Conservation (phyloP, 306 rosid species). For the Phaseolus lunatus region DNA sequence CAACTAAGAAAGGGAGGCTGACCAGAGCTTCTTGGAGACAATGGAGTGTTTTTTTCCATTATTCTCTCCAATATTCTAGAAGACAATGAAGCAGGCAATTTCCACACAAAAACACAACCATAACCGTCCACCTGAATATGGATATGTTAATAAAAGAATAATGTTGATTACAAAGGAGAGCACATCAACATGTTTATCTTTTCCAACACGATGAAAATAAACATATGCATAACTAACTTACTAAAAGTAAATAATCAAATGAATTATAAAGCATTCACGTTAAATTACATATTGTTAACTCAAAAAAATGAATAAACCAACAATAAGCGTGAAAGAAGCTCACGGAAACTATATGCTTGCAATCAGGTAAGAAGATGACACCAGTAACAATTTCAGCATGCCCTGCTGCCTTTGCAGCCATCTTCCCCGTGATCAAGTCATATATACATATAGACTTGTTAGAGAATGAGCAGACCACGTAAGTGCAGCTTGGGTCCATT, state of each 20-base stretch:
- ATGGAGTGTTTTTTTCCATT: constrained; percentile 50
- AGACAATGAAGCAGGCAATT: constrained; percentile 67
- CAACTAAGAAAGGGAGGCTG: constrained; percentile 47
- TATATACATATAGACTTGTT: constrained; percentile 74
- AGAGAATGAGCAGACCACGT: constrained; percentile 72
- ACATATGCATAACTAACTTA: constrained; percentile 14
- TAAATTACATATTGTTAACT: constrained; percentile 19
- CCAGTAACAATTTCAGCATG: constrained; percentile 89
- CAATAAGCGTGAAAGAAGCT: constrained; percentile 47
- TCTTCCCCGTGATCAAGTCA: constrained; percentile 69
- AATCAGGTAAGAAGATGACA: constrained; percentile 78
- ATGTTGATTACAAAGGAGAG: constrained; percentile 11
- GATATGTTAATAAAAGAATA: constrained; percentile 22
- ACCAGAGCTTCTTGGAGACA: constrained; percentile 56
- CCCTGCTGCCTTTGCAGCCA: constrained; percentile 69
- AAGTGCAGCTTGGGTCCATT: constrained; percentile 79
- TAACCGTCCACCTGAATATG: constrained; percentile 74
- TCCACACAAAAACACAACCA: constrained; percentile 81
- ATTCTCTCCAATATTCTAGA: constrained; percentile 66
- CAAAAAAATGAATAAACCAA: neutral
- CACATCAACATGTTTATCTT: constrained; percentile 24
- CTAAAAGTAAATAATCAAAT: neutral
- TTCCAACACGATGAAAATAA: constrained; percentile 30
- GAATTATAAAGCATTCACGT: constrained; percentile 30
- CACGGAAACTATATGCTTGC: constrained; percentile 78